Base-by-base conservation (phyloP, 2,329 filamentous ascomycete genomes). In the Aschersonia sp. region DNA sequence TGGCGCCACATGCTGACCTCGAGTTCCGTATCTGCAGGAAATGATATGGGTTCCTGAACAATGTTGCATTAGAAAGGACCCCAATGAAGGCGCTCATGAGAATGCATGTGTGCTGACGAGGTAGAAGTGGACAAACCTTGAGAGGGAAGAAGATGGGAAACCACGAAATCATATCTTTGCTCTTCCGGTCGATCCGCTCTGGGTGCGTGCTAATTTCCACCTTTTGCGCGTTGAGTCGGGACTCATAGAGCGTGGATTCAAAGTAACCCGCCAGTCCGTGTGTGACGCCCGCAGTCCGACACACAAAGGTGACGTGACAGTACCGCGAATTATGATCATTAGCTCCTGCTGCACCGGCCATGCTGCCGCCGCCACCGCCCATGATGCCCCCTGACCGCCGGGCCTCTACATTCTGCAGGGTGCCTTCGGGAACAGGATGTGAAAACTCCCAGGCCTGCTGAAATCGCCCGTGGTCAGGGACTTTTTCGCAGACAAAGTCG, bases 91-190 rank as follows among this genome's bases (percentile, higher is more conserved):
- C 12, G 30, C 22, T 22, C 22, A 22, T 22, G 22, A 22, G 2
- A 22, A 22, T 22, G 22, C 22, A 22, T 22, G 22, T 22, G 22
- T 22, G 22, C 22, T 22, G 22, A 22, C 22, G 22, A 22, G 40
- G 46, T 33, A 32, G 7, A 10, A 29, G 46, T 22, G 14, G 30
- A 35, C 29, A 30, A 62, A 89, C 88, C 79, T 92, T 94, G 11
- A 98, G 68, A 0, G 94, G 92, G 61, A 98, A 98, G 68, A 90
- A 96, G 32, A 98, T 97, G 1, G 92, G 92, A 63, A 98, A 98
- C 92, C 92, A 98, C 48, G 87, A 94, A 53, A 96, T 94, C 94
- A 98, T 98, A 57, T 94, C 89, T 60, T 84, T 85, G 71, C 88
- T 95, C 76, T 97, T 97, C 49, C 71, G 70, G 48, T 92, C 87